These are phyloP conservation scores for Sutorius eximius DNA, from an alignment of 1,284 basidiomycete species.

Conservation along the genomic window DNA sequence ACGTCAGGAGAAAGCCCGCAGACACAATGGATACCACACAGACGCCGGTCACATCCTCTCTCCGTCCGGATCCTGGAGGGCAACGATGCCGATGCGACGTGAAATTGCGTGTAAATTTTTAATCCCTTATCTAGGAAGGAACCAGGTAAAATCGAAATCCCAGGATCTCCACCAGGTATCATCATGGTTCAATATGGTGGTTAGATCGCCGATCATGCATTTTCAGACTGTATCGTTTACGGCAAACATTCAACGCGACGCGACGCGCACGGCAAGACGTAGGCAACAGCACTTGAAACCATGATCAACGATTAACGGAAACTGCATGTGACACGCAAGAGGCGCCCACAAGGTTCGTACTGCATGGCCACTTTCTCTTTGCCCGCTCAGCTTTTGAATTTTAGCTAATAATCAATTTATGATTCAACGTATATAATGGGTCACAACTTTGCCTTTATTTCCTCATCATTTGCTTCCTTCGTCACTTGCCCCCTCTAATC, in stretches of 20 bases:
- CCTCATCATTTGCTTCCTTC: neutral
- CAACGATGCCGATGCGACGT: neutral
- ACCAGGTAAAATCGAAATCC: neutral
- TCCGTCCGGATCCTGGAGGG: conserved; percentile 4
- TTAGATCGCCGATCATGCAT: neutral
- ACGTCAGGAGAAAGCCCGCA: neutral
- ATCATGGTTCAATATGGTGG: neutral
- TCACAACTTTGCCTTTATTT: neutral
- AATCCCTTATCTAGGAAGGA: neutral
- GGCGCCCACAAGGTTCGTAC: neutral
- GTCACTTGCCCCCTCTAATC: conserved; percentile 1
- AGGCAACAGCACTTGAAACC: neutral
- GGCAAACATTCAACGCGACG: neutral
- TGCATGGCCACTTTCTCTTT: neutral
- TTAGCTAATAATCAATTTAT: neutral
- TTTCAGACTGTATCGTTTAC: neutral
- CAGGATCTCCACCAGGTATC: too few relatives aligned
- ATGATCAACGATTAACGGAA: too few relatives aligned
- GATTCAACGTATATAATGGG: conserved; percentile 10
- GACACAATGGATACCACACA: conserved; percentile 6
- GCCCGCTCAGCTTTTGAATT: neutral
- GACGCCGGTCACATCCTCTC: neutral
- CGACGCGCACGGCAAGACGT: neutral
- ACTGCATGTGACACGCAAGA: neutral
- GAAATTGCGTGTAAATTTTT: neutral